Evolutionary conservation across 352 stramenopile genomes (phyloP).

Genomic region (Phytophthora hybrid): DNA sequence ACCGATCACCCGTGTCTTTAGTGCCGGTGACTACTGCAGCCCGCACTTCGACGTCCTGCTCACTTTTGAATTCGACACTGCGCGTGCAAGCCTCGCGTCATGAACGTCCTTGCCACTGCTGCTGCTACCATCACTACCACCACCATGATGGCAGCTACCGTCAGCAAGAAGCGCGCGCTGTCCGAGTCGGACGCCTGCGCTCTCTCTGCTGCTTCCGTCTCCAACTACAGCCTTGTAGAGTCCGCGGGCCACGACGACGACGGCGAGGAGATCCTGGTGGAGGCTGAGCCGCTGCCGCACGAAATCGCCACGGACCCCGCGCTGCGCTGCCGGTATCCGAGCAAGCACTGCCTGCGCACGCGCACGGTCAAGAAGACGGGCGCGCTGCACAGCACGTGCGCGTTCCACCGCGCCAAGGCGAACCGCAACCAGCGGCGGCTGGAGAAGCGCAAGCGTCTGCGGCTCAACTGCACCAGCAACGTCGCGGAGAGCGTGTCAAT

Average conservation of each 20-base stretch:
- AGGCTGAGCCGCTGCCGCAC: slow-evolving; percentile 47
- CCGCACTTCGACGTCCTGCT: background rate
- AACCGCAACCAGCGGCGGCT: slow-evolving; percentile 66
- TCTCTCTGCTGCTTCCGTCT: background rate
- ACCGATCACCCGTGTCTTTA: slow-evolving; percentile 28
- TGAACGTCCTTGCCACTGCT: background rate
- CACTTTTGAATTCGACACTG: slow-evolving; percentile 37
- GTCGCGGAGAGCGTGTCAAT: background rate
- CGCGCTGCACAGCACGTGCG: slow-evolving; percentile 66
- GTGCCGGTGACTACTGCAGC: background rate
- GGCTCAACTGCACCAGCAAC: slow-evolving; percentile 18
- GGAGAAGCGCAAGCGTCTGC: slow-evolving; percentile 51
- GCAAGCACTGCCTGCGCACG: slow-evolving; percentile 58
- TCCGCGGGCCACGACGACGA: slow-evolving; percentile 35
- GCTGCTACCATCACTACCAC: background rate
- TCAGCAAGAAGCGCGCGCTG: slow-evolving; percentile 28
- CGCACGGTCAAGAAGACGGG: slow-evolving; percentile 73
- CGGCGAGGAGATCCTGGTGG: slow-evolving; percentile 44
- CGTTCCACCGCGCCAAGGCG: slow-evolving; percentile 64
- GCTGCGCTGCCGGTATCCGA: slow-evolving; percentile 61
- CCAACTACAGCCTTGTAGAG: slow-evolving; percentile 1
- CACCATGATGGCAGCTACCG: slow-evolving; percentile 1
- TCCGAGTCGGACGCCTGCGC: background rate
- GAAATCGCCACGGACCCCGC: slow-evolving; percentile 47
- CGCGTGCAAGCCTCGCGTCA: slow-evolving; percentile 7